A percentile compares a stretch with the other conserved stretches of the same genome.
Evolutionary conservation across 768 basidiomycete species (phyloP).

Genomic region (Boletales sp.): DNA sequence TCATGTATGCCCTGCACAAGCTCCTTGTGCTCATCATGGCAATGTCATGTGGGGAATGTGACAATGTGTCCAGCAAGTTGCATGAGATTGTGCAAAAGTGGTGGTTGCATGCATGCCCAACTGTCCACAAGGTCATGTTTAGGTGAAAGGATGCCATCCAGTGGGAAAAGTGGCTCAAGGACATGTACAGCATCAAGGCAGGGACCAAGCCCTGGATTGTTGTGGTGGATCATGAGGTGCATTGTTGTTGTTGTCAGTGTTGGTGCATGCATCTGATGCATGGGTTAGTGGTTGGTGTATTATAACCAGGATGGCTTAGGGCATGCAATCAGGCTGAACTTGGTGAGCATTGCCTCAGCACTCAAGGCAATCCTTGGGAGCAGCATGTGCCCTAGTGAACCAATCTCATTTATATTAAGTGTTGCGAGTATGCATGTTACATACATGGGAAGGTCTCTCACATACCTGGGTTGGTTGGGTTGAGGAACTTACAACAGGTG

Average conservation of each 20-base stretch:
- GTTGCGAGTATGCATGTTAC: too few species aligned
- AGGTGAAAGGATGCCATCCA: slow-evolving; percentile 83
- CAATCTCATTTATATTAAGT: too few species aligned
- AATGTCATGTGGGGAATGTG: slow-evolving; percentile 34
- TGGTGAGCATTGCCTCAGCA: slow-evolving; percentile 26
- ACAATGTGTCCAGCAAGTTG: slow-evolving; percentile 44
- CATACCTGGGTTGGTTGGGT: too few species aligned
- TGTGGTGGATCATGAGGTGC: slow-evolving; percentile 78
- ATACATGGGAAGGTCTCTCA: too few species aligned
- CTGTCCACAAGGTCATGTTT: slow-evolving; percentile 64
- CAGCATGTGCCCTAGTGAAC: too few species aligned
- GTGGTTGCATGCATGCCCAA: slow-evolving; percentile 34
- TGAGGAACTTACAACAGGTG: too few species aligned
- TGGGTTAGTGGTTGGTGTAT: slow-evolving; percentile 62
- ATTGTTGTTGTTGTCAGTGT: slow-evolving; percentile 11
- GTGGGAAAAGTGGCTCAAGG: slow-evolving; percentile 89
- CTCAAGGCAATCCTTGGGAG: too few species aligned
- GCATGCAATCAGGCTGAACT: slow-evolving; percentile 51
- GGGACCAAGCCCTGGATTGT: slow-evolving; percentile 42
- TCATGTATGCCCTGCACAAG: slow-evolving; percentile 76
- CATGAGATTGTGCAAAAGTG: slow-evolving; percentile 56
- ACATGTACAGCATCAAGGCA: slow-evolving; percentile 73
- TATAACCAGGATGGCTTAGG: slow-evolving; percentile 65
- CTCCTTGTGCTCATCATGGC: slow-evolving; percentile 80
- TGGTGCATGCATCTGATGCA: too few species aligned